phyloP scores from a whole-genome alignment of 2,329 filamentous ascomycete genomes.

The Mollisiaceae sp. region DNA sequence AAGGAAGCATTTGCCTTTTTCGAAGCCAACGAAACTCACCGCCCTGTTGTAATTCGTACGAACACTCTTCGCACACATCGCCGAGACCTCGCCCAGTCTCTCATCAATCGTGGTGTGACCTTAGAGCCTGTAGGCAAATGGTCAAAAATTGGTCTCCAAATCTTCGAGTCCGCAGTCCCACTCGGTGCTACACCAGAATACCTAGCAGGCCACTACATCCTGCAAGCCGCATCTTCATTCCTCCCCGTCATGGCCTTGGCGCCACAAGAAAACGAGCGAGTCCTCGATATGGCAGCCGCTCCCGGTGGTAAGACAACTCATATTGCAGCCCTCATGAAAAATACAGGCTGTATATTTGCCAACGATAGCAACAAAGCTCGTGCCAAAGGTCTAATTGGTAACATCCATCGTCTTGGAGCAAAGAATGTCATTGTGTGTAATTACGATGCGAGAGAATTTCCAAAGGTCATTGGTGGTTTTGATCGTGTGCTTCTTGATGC shows the following conservation, averaged over 20 bases:
- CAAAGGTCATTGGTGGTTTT: constrained; percentile 92
- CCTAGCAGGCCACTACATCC: constrained; percentile 94
- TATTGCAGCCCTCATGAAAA: constrained; percentile 96
- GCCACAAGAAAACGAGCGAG: constrained; percentile 88
- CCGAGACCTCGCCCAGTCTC: constrained; percentile 83
- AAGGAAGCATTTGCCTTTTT: constrained; percentile 97
- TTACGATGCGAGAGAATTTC: constrained; percentile 93
- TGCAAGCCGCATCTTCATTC: constrained; percentile 96
- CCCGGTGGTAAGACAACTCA: constrained; percentile 97
- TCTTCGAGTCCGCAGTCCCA: constrained; percentile 83
- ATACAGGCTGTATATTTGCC: constrained; percentile 92
- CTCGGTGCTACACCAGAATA: constrained; percentile 97
- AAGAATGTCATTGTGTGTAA: constrained; percentile 96
- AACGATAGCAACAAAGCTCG: constrained; percentile 95
- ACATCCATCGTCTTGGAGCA: constrained; percentile 92
- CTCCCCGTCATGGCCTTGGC: constrained; percentile 96
- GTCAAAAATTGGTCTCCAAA: constrained; percentile 96
- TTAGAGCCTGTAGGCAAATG: constrained; percentile 97
- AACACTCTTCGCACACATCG: constrained; percentile 85
- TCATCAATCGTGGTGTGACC: constrained; percentile 95
- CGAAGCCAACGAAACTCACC: constrained; percentile 94
- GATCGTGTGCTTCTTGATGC: constrained; percentile 94
- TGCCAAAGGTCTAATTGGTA: constrained; percentile 96
- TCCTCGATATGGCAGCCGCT: constrained; percentile 92
- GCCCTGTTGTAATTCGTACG: constrained; percentile 93